Evolutionary conservation across 805 yeast species (phyloP), one percentile per base, ranked within the genome.

Genomic region (Teunomyces kruisii): DNA sequence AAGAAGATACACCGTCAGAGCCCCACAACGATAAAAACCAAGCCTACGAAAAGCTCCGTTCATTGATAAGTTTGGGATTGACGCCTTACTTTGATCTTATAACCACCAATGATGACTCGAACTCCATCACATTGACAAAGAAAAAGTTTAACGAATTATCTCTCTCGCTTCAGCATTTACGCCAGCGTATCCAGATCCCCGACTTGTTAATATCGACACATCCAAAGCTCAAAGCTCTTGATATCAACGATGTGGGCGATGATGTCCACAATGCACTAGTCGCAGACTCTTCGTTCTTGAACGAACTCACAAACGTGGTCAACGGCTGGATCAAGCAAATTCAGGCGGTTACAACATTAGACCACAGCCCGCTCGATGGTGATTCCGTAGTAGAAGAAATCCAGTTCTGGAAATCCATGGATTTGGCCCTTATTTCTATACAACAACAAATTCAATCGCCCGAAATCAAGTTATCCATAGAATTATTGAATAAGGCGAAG

Each of bases 381-480:
- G 65, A 80, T 0, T 67, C 81, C 0, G 52, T 71, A 3, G 52
- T 64, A 1, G 89, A 85, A 32, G 97, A 91, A 55, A 71, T 86
- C 3, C 79, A 75, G 39, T 90, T 86, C 52, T 91, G 97, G 97
- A 65, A 70, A 7, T 78, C 88, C 0, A 72, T 87, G 69, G 92
- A 87, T 54, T 57, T 64, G 1, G 83, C 88, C 0, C 67, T 91
- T 35, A 46, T 53, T 2, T 67, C 81, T 1, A 72, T 87, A 0
- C 77, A 79, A 43, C 68, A 70, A 1, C 96, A 89, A 57, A 62
- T 87, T 1, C 61, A 72, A 3, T 68, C 79, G 1, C 71, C 74
- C 0, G 83, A 79, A 29, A 78, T 88, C 1, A 66, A 63, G 15
- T 59, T 77, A 7, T 80, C 94, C 0, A 62, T 89, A 10, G 79